Base-by-base conservation (phyloP, 2,329 filamentous ascomycete species). In the Ustulina deusta region DNA sequence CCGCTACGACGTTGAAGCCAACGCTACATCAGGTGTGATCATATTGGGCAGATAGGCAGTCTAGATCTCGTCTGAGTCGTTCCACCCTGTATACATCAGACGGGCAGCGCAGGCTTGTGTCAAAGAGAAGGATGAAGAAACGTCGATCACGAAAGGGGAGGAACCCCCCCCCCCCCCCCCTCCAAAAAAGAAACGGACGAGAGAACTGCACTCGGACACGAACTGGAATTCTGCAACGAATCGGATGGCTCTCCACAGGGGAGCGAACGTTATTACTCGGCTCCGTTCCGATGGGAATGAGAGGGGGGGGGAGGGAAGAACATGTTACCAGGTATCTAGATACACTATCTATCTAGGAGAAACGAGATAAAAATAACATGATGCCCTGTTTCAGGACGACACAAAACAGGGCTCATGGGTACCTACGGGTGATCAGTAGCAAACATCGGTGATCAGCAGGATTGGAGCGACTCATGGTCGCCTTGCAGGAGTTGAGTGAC, bases 221-320 rank as follows among this genome's bases (percentile, higher is more conserved):
- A 55, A 58, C n/a, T 60, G 42, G 17, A 44, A 38, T 58, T 34
- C 20, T 61, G 62, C 61, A 60, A 59, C 69, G 69, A 69, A 71
- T 69, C 67, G 68, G 62, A 68, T 69, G 59, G 40, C 27, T 61
- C 58, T 65, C 60, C 52, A 49, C 40, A 68, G 51, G 32, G 51
- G 44, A 69, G 56, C 60, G 40, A 72, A 63, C 57, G 61, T 60
- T 68, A 29, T 48, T 15, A 63, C 66, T 76, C 72, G 73, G 73
- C 68, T 73, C 69, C 72, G 71, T 72, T 71, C 71, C 72, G 74
- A 72, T 68, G 69, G 73, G 72, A 73, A 70, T 71, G 68, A 69
- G 63, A 68, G 62, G 63, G 65, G 67, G 42, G 49, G 46, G 49
- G 48, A 27, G 48, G 58, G 32, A 7, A 61, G 32, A 7, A 46